phyloP scores from a whole-genome alignment of 768 basidiomycete species.

The Crassisporium funariophilum region DNA sequence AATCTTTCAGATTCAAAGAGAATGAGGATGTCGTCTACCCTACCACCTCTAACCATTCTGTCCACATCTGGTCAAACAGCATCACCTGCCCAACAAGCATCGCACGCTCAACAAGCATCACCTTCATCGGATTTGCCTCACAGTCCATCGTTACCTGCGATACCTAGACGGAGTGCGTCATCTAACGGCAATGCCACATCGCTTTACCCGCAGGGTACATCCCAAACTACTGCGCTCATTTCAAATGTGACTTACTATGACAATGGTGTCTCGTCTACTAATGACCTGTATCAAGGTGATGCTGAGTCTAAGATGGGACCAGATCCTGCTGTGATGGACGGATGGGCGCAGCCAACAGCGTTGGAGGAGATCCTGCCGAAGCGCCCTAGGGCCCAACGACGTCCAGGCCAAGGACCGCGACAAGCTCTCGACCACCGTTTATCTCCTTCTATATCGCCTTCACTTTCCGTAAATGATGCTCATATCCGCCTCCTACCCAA shows the following conservation, averaged over 20 bases:
- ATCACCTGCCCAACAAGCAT: too few relatives aligned
- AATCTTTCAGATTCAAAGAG: not conserved
- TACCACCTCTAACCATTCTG: not conserved
- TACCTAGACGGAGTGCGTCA: too few relatives aligned
- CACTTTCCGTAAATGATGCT: not conserved
- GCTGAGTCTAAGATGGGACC: constrained; percentile 20
- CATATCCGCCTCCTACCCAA: not conserved
- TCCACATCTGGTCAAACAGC: too few relatives aligned
- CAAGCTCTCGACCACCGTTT: constrained; percentile 4
- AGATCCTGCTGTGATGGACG: constrained; percentile 5
- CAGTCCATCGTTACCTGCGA: too few relatives aligned
- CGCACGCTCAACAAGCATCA: too few relatives aligned
- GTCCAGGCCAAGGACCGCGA: not conserved
- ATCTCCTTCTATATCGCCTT: constrained; percentile 8
- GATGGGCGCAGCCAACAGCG: constrained; percentile 11
- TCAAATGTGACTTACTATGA: too few relatives aligned
- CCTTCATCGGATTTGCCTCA: too few relatives aligned
- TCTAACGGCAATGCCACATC: too few relatives aligned
- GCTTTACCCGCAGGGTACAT: too few relatives aligned
- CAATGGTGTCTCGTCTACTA: not conserved
- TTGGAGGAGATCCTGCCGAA: constrained; percentile 3
- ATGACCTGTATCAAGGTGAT: constrained; percentile 1
- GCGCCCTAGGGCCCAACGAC: constrained; percentile 4
- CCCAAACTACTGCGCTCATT: too few relatives aligned
- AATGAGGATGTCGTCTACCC: not conserved